Percentiles rank a stretch among this genome's conserved stretches.
Evolutionary conservation across 768 basidiomycete genomes (phyloP).

Genomic region (Sistotremastrum suecicum): DNA sequence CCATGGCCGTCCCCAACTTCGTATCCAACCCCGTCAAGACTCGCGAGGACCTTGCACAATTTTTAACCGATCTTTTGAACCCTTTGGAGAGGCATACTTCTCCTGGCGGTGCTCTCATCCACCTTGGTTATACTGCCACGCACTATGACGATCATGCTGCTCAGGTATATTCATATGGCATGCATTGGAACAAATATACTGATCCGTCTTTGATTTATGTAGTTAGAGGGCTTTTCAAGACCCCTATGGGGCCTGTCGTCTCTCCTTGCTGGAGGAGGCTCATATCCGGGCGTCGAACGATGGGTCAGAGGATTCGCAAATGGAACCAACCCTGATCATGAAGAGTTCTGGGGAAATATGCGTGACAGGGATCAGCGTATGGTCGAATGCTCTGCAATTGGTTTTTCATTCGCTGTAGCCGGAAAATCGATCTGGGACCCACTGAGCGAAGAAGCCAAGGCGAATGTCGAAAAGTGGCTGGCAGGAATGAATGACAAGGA

Average conservation of each 20-base stretch:
- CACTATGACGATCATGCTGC: conserved; percentile 31
- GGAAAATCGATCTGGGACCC: conserved; percentile 52
- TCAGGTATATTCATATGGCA: conserved; percentile 20
- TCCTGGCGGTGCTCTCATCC: conserved; percentile 56
- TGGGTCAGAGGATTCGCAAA: conserved; percentile 54
- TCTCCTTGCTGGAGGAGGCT: conserved; percentile 47
- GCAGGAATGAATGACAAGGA: conserved; percentile 69
- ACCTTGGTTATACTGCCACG: conserved; percentile 36
- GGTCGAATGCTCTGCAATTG: conserved; percentile 71
- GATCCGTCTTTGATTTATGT: conserved; percentile 19
- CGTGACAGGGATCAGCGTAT: conserved; percentile 65
- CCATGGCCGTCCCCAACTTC: conserved; percentile 14
- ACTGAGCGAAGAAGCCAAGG: conserved; percentile 36
- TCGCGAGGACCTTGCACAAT: conserved; percentile 40
- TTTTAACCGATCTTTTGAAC: conserved; percentile 45
- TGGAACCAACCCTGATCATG: conserved; percentile 50
- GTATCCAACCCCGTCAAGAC: conserved; percentile 47
- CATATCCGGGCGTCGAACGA: conserved; percentile 40
- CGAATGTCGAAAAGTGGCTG: conserved; percentile 50
- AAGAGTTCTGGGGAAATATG: conserved; percentile 69
- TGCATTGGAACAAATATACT: conserved; percentile 59
- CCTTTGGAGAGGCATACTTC: conserved; percentile 58
- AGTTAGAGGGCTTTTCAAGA: conserved; percentile 63
- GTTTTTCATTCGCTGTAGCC: conserved; percentile 54
- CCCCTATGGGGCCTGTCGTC: conserved; percentile 66